Base-by-base conservation (phyloP, 2,329 filamentous ascomycete species). In the Fusarium gaditjirri region DNA sequence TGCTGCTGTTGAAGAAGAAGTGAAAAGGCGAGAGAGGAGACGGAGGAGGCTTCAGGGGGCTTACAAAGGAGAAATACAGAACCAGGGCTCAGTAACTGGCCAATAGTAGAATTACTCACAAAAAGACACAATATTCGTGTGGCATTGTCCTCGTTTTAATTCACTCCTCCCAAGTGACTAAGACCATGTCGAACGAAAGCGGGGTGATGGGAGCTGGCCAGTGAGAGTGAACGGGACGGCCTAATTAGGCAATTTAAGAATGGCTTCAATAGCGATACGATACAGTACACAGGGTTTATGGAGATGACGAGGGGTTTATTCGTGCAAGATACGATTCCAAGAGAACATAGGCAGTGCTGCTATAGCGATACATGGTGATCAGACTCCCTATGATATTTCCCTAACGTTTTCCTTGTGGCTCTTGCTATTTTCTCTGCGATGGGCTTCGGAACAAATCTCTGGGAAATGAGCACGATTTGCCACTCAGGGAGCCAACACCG, bases 171-270 rank as follows among this genome's bases (percentile, higher is more conserved):
- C 33, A 42, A 14, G 35, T 31, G 36, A 60, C 52, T 23, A 62
- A 61, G 54, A 50, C 50, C 41, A 50, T 60, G 23, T 44, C 21
- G 14, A 54, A 55, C 35, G 54, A 58, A 70, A 75, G 73, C 68
- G 68, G 76, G 75, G 72, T 68, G 56, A 43, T 42, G 5, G n/a
- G 14, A 35, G n/a, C 57, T 73, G 72, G 64, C 79, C 79, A 80
- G 74, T 80, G 71, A 80, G 75, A 57, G 52, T 50, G 27, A 43
- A 62, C 65, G 65, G 52, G 54, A 67, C 57, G 72, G 71, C 79
- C 78, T 63, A 74, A 80, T 74, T 76, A 75, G 79, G 79, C 75
- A 80, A 73, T 56, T 52, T 16, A 21, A 16, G n/a, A 52, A 58
- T 42, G 64, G 39, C 31, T n/a, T 39, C 31, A 43, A 23, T 38